phyloP scores from a whole-genome alignment of 2,329 filamentous ascomycete species.

The Diaporthe ampelina region DNA sequence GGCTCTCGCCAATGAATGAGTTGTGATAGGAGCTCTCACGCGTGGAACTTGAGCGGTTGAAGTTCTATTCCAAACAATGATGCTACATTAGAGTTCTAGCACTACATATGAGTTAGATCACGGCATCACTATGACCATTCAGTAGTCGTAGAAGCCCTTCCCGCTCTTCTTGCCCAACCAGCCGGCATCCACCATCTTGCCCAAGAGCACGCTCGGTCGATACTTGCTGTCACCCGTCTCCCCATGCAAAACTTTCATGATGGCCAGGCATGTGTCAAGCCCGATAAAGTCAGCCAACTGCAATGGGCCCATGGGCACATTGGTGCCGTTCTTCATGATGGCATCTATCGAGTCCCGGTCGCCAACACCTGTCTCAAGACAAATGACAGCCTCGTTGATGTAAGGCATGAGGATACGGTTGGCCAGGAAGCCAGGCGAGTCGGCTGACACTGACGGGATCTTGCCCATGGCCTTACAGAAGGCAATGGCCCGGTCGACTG shows the following conservation, averaged over 20 bases:
- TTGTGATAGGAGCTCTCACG: too few relatives aligned
- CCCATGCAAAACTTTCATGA: slow-evolving; percentile 94
- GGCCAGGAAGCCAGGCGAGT: slow-evolving; percentile 93
- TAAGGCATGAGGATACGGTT: slow-evolving; percentile 99
- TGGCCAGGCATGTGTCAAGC: slow-evolving; percentile 93
- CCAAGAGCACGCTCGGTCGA: slow-evolving; percentile 85
- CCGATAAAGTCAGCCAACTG: slow-evolving; percentile 97
- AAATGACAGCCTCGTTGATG: slow-evolving; percentile 98
- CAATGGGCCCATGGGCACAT: slow-evolving; percentile 97
- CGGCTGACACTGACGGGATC: slow-evolving; percentile 86
- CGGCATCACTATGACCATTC: background rate
- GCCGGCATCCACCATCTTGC: slow-evolving; percentile 97
- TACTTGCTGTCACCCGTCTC: slow-evolving; percentile 98
- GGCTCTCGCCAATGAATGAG: background rate
- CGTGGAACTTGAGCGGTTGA: too few relatives aligned
- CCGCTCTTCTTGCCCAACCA: slow-evolving; percentile 98
- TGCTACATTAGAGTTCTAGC: background rate
- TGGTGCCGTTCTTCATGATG: slow-evolving; percentile 99
- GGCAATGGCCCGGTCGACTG: slow-evolving; percentile 83
- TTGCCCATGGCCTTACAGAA: slow-evolving; percentile 97
- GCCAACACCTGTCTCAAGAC: slow-evolving; percentile 93
- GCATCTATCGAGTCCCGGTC: slow-evolving; percentile 91
- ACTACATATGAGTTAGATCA: background rate
- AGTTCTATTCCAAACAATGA: background rate
- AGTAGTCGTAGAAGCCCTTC: slow-evolving; percentile 96